Conservation (phyloP, 1,139 yeast genomes). For the Kodamaea derodonti region DNA sequence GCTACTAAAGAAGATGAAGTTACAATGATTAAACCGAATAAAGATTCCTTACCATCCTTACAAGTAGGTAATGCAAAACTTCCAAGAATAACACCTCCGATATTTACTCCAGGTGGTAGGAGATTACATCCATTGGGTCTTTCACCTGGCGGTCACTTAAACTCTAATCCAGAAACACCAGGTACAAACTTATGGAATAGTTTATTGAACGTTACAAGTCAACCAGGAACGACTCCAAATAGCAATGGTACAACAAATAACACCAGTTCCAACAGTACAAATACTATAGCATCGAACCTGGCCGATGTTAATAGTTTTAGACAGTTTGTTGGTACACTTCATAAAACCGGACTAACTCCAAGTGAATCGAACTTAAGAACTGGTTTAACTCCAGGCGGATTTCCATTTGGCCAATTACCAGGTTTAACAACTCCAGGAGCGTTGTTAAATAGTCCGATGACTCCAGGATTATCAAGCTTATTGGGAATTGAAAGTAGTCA, state of each 20-base stretch:
- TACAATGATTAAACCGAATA: conserved; percentile 19
- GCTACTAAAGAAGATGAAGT: conserved; percentile 47
- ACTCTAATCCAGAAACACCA: conserved; percentile 50
- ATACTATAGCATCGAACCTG: background rate
- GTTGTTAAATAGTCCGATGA: conserved; percentile 40
- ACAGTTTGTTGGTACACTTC: conserved; percentile 30
- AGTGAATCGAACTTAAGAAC: conserved; percentile 64
- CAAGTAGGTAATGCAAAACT: conserved; percentile 25
- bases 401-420: conserved; percentile 29
- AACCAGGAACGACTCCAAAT: background rate
- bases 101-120: conserved; percentile 60
- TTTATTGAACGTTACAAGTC: conserved; percentile 35
- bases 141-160: conserved; percentile 34
- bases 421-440: conserved; percentile 47
- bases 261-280: conserved; percentile 5
- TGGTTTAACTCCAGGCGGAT: conserved; percentile 54
- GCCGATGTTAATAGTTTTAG: conserved; percentile 14
- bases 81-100: conserved; percentile 50
- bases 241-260: conserved; percentile 8
- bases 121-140: conserved; percentile 53
- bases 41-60: conserved; percentile 34
- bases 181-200: conserved; percentile 46
- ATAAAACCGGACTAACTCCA: conserved; percentile 64
- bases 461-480: conserved; percentile 32
- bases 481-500: conserved; percentile 14